Percentiles rank a stretch among this genome's conserved stretches.
phyloP scores from a whole-genome alignment of 345 rosid genomes.

The Nephelium lappaceum region DNA sequence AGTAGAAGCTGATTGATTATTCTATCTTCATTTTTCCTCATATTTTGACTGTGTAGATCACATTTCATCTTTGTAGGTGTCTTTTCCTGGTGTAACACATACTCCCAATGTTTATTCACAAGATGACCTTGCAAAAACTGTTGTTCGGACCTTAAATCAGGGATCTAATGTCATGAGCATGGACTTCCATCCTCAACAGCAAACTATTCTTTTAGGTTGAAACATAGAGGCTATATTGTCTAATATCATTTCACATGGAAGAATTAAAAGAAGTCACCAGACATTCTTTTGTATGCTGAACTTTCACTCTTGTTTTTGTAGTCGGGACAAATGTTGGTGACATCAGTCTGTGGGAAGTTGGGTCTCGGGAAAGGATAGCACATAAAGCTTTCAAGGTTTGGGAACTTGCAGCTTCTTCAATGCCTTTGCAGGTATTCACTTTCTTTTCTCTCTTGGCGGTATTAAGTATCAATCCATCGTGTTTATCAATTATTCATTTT shows the following conservation, averaged over 20 bases:
- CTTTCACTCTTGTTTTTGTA: constrained; percentile 19
- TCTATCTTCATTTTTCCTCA: background rate
- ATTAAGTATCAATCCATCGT: background rate
- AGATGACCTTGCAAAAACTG: constrained; percentile 46
- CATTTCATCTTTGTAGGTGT: constrained; percentile 35
- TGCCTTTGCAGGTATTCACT: constrained; percentile 43
- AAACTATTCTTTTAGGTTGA: constrained; percentile 46
- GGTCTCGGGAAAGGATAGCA: constrained; percentile 42
- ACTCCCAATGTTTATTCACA: constrained; percentile 54
- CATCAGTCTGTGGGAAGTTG: constrained; percentile 50
- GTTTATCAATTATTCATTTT: background rate
- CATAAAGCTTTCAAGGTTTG: constrained; percentile 50
- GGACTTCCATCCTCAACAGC: constrained; percentile 60
- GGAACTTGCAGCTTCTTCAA: constrained; percentile 40
- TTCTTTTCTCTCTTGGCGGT: background rate
- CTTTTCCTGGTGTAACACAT: constrained; percentile 50
- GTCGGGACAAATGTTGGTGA: constrained; percentile 58
- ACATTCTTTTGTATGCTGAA: background rate
- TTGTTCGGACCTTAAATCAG: constrained; percentile 38
- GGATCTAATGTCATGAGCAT: constrained; percentile 57
- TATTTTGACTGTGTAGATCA: background rate
- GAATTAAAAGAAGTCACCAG: background rate
- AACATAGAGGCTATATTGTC: background rate
- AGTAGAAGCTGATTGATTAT: background rate
- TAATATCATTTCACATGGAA: background rate